Evolutionary conservation across 2,329 filamentous ascomycete genomes (phyloP), one percentile per base, ranked within the genome.

Genomic region (Fusarium lyarnte): DNA sequence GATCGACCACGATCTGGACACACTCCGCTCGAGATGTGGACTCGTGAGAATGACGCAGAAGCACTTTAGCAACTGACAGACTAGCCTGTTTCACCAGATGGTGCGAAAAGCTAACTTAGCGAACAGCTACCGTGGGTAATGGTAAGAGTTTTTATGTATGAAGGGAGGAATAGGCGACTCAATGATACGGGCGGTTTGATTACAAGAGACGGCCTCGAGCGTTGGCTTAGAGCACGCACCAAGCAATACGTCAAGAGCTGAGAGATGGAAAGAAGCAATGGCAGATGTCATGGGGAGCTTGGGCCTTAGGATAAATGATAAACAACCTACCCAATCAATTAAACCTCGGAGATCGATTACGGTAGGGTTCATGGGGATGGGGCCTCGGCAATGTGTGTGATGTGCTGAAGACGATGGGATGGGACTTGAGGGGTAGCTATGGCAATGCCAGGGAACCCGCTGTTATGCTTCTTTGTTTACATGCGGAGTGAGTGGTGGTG

Each of bases 1-100:
- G 52, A 45, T 63, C 66, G 10, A 58, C 63, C 23, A 74, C 66
- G 63, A 71, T 87, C 31, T 85, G 85, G 2, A 69, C 75, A n/a
- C 79, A 85, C 54, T 49, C 21, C 29, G 27, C 36, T 31, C 31
- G 39, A 43, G 49, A 31, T 51, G 27, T 59, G 57, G 35, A n/a
- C 46, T 52, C 33, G 33, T 17, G 31, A 57, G 53, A 46, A 57
- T 57, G 53, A 57, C 53, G 53, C 36, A 58, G 59, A 49, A 43
- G 63, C 35, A 35, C 49, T 66, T 58, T 39, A 66, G 51, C 63
- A 38, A 36, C 31, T 29, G 57, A 14, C 21, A 43, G 45, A 38
- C 38, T 39, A 61, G 45, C 45, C 39, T 33, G 25, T 61, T 49
- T 45, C 36, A 62, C 46, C 19, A 36, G 54, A 25, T 69, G 60